phyloP scores from a whole-genome alignment of 768 basidiomycete species.

The Calocera viscosa region DNA sequence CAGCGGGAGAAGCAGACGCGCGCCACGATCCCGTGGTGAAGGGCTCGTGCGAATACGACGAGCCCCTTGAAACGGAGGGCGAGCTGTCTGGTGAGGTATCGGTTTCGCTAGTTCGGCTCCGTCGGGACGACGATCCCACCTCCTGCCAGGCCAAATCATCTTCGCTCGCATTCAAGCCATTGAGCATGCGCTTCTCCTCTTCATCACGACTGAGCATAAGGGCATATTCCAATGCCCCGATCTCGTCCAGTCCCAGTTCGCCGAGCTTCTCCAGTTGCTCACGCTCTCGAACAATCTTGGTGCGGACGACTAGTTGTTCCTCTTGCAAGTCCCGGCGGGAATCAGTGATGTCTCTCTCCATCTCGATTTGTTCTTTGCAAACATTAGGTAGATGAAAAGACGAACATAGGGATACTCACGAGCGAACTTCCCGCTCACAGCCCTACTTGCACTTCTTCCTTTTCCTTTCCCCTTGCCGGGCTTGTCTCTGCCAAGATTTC shows the following conservation, averaged over 20 bases:
- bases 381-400: not conserved
- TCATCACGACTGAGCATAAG: slow-evolving; percentile 80
- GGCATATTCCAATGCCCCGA: slow-evolving; percentile 64
- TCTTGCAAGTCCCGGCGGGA: slow-evolving; percentile 41
- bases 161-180: slow-evolving; percentile 24
- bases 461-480: slow-evolving; percentile 21
- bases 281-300: slow-evolving; percentile 36
- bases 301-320: slow-evolving; percentile 33
- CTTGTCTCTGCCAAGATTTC: slow-evolving; percentile 21
- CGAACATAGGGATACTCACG: slow-evolving; percentile 23
- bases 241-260: slow-evolving; percentile 57
- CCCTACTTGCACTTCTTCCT: slow-evolving; percentile 9
- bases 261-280: slow-evolving; percentile 48
- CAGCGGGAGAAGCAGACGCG: not conserved
- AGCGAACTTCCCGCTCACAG: slow-evolving; percentile 28
- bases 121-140: slow-evolving; percentile 8
- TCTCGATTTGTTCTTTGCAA: slow-evolving; percentile 47
- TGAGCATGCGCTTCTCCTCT: slow-evolving; percentile 32
- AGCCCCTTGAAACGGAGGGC: slow-evolving; percentile 18
- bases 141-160: slow-evolving; percentile 10
- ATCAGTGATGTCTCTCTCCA: slow-evolving; percentile 51
- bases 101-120: slow-evolving; percentile 11
- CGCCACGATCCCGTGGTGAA: slow-evolving; percentile 19
- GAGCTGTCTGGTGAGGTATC: slow-evolving; percentile 10
- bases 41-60: slow-evolving; percentile 20